Base-by-base conservation (phyloP, 2,329 filamentous ascomycete genomes). In the Rhynchosporium graminicola region DNA sequence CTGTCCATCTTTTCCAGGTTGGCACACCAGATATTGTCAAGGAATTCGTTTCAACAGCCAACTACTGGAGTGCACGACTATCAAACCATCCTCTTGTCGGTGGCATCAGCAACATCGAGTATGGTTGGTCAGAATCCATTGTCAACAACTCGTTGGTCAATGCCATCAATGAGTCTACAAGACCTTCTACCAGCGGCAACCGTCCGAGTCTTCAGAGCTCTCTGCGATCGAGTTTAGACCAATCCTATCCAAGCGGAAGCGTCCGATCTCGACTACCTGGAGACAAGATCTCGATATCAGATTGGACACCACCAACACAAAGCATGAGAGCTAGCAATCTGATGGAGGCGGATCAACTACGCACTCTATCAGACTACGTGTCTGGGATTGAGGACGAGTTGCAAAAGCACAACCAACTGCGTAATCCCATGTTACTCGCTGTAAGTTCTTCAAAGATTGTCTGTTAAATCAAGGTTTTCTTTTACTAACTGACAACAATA, bases 1-100 rank as follows among this genome's bases (percentile, higher is more conserved):
- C 94, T 0, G 93, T 99, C 0, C 95, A 99, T 74, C 83, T 99
- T n/a, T 99, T 99, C 82, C 93, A 98, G 73, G 95, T 95, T 55
- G 95, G 95, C 61, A 99, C 95, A 0, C 87, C 91, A 0, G 95
- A 99, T 70, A 97, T 98, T 71, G 90, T 93, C 70, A 89, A 90
- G 69, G 95, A 99, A 74, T 99, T 97, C 71, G 93, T 98, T 58
- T 88, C 86, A 20, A 96, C 93, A 1, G 92, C 91, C 71, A 99
- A 99, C 77, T 99, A 98, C 77, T 99, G 95, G 95, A 95, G 92
- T 72, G 94, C 95, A 2, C 86, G 95, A 57, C 82, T 98, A 38
- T 97, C 92, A 72, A 97, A 96, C 65, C 92, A 98, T 73, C 95
- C 95, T 2, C 80, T 99, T 38, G 85, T 94, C 40, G 95, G 95